Conservation (phyloP, 2,329 filamentous ascomycete species). For the Xylaria polymorpha region DNA sequence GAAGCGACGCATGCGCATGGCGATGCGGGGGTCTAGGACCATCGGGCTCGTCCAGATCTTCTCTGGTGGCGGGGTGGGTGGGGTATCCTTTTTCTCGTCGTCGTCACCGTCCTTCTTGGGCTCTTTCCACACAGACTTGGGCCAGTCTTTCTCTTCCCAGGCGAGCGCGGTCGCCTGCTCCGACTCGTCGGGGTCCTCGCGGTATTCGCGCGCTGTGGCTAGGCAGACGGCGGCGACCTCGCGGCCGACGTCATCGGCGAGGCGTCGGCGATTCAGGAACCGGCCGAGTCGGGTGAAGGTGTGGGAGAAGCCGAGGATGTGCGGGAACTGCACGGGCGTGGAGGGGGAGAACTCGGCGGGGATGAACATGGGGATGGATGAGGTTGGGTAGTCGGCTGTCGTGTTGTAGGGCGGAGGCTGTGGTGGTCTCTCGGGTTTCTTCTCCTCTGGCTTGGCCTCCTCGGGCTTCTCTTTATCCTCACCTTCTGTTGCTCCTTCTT, state of each 20-base stretch:
- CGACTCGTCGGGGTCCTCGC: constrained; percentile 53
- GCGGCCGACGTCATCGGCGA: constrained; percentile 90
- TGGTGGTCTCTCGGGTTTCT: constrained; percentile 67
- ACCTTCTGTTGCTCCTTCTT: constrained; percentile 35
- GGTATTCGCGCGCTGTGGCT: constrained; percentile 64
- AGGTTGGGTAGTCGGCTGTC: constrained; percentile 75
- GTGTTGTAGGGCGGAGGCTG: constrained; percentile 81
- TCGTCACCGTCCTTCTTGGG: constrained; percentile 54
- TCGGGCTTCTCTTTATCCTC: constrained; percentile 54
- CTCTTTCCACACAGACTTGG: constrained; percentile 77
- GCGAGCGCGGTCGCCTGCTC: constrained; percentile 75
- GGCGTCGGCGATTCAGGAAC: constrained; percentile 83
- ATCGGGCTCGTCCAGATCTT: constrained; percentile 81
- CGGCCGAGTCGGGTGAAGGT: constrained; percentile 87
- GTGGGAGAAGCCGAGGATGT: constrained; percentile 91
- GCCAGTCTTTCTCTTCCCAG: constrained; percentile 84
- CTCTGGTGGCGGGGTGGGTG: constrained; percentile 56
- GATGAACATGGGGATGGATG: constrained; percentile 71
- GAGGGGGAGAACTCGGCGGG: constrained; percentile 80
- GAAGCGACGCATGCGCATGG: constrained; percentile 83
- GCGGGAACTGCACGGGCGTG: constrained; percentile 80
- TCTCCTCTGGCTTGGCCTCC: constrained; percentile 59
- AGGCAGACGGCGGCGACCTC: constrained; percentile 89
- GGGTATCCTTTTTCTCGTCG: constrained; percentile 41
- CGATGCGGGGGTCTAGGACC: constrained; percentile 80